phyloP scores from a whole-genome alignment of 768 basidiomycete genomes.

The Fibroporia radiculosa region DNA sequence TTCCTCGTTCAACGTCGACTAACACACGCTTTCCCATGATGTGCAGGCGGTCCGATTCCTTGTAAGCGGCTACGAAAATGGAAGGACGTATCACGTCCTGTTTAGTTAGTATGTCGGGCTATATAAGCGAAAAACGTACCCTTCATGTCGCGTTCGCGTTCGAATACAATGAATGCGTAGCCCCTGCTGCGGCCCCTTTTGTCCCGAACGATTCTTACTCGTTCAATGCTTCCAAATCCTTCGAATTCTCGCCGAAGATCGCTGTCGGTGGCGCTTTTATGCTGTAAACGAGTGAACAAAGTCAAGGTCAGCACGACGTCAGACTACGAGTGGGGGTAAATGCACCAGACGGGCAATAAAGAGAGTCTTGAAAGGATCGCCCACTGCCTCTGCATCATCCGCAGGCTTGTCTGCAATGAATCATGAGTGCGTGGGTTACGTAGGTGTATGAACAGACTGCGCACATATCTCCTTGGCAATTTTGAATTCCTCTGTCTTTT shows the following conservation, averaged over 20 bases:
- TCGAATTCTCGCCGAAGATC: slow-evolving; percentile 96
- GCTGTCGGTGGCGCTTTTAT: slow-evolving; percentile 84
- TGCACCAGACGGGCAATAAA: slow-evolving; percentile 89
- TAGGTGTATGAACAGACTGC: slow-evolving; percentile 27
- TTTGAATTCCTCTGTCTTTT: slow-evolving; percentile 68
- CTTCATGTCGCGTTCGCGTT: slow-evolving; percentile 99
- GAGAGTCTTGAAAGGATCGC: slow-evolving; percentile 97
- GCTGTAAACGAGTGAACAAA: slow-evolving; percentile 38
- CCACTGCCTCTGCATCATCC: slow-evolving; percentile 84
- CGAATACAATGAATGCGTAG: slow-evolving; percentile 96
- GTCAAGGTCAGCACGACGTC: background rate
- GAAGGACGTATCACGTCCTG: slow-evolving; percentile 14
- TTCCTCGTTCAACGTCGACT: slow-evolving; percentile 96
- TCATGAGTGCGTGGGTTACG: slow-evolving; percentile 2
- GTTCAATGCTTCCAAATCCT: slow-evolving; percentile 89
- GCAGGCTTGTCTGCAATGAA: slow-evolving; percentile 75
- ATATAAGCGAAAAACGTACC: slow-evolving; percentile 38
- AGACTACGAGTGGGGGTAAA: slow-evolving; percentile 1
- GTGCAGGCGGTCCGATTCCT: slow-evolving; percentile 94
- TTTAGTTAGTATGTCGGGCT: slow-evolving; percentile 16
- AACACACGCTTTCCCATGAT: slow-evolving; percentile 95
- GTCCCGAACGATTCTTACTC: slow-evolving; percentile 88
- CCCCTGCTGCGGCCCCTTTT: slow-evolving; percentile 82
- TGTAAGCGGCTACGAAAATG: slow-evolving; percentile 71
- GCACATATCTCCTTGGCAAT: slow-evolving; percentile 79